These are phyloP conservation scores for Elongisporangium senticosum DNA, from an alignment of 352 stramenopile genomes.

Conservation along the genomic window DNA sequence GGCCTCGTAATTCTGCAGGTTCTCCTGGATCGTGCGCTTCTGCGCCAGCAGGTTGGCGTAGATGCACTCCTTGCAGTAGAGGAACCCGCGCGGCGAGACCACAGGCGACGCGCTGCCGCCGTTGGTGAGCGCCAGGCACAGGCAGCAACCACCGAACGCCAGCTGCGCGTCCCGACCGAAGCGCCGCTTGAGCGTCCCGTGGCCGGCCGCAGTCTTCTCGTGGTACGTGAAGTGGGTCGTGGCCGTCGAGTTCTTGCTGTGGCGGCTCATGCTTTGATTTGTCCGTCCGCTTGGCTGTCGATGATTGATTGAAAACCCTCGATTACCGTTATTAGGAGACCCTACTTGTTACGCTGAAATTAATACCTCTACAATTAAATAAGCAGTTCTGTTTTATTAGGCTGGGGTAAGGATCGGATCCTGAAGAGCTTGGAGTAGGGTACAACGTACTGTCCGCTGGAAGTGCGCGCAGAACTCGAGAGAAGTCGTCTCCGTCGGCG, in stretches of 20 bases:
- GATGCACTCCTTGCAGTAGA: conserved; percentile 88
- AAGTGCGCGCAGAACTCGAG: too few relatives aligned
- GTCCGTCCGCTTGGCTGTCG: neutral
- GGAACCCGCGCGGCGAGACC: conserved; percentile 58
- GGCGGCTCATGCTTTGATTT: conserved; percentile 54
- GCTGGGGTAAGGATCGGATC: too few relatives aligned
- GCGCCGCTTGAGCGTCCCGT: conserved; percentile 79
- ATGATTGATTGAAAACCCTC: too few relatives aligned
- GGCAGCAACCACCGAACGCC: conserved; percentile 67
- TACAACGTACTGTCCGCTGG: too few relatives aligned
- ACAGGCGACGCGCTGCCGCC: conserved; percentile 46
- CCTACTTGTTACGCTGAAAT: too few relatives aligned
- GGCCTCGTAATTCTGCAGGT: conserved; percentile 50
- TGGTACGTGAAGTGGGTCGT: conserved; percentile 86
- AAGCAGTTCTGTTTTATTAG: too few relatives aligned
- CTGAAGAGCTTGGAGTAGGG: too few relatives aligned
- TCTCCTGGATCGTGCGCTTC: conserved; percentile 78
- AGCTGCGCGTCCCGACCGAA: conserved; percentile 80
- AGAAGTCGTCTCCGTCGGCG: too few relatives aligned
- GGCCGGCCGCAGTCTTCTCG: conserved; percentile 63
- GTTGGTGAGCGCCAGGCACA: conserved; percentile 61
- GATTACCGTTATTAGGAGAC: too few relatives aligned
- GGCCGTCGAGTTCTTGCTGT: conserved; percentile 87
- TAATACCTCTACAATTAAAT: too few relatives aligned
- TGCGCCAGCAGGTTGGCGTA: conserved; percentile 82